Evolutionary conservation across 208 protist genomes (phyloP), one percentile per base, ranked within the genome.

Genomic region (Crithidia brevicula): DNA sequence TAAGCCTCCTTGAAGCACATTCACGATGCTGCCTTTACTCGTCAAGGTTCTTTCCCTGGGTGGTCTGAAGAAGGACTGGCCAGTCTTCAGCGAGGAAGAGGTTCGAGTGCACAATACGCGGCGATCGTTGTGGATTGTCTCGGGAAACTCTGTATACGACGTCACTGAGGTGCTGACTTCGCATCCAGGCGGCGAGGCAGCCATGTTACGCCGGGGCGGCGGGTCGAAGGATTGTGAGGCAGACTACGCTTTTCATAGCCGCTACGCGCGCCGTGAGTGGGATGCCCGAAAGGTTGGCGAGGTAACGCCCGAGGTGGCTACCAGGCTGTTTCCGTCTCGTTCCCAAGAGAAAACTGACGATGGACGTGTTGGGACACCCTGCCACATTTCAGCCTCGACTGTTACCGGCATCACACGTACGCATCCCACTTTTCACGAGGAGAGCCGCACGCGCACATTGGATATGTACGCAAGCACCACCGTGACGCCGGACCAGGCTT

Each of bases 101-200:
- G 74, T 92, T 4, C 79, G 79, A 0, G 25, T 72, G 23, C 85
- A 95, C 78, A 92, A 84, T 63, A 75, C 81, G 18, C 76, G 83
- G 43, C 57, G 47, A n/a, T 89, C 84, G 7, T 60, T 90, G 46
- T 95, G 86, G 86, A 91, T 93, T 53, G 74, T 95, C 30, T 79
- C 79, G 1, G 86, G 83, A n/a, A 83, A 85, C 64, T 86, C 80
- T 11, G 83, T 95, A 38, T 95, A 92, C 80, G 86, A 95, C 65
- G 81, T 93, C 25, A 93, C 89, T 9, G 61, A 65, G 8, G 72
- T 93, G 27, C 62, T 93, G 8, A 63, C 72, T 5, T 75, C 69
- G 2, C 89, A 95, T 53, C 89, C 89, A 9, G 89, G 89, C 9
- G 89, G 89, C 0, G 77, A 83, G 28, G 67, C 73, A 36, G 85